Base-by-base conservation (phyloP, 2,329 filamentous ascomycete genomes). In the Phyllosticta citriasiana region DNA sequence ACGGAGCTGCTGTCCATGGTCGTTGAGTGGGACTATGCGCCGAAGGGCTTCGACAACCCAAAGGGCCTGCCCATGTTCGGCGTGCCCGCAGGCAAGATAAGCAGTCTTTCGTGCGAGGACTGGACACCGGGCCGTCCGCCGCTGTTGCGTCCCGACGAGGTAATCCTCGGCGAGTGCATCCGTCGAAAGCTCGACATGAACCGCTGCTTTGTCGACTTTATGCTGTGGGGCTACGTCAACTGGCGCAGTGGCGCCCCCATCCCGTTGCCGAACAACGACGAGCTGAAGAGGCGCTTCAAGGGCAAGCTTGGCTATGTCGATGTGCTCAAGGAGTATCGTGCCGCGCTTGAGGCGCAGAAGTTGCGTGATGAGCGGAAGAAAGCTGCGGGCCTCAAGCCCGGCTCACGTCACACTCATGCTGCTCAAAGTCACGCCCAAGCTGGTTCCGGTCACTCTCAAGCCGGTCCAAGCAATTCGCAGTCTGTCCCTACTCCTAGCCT, bases 1-100 rank as follows among this genome's bases (percentile, higher is more conserved):
- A 57, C 76, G 2, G 84, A 88, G 53, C 67, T 85, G 2, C 58
- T 87, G n/a, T 72, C 78, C 57, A 77, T 84, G 64, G 83, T 80
- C 67, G 72, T 87, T 4, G 77, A 80, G 22, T 88, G 87, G 72
- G 78, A 81, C 64, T 81, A 82, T 63, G 67, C n/a, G 8, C 19
- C 26, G 22, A 5, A 4, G 10, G 57, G 24, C 14, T 24, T 22
- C 19, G 16, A 50, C 8, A 52, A 51, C 22, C 3, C 5, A 33
- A 24, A 58, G 26, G 52, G 14, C 3, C 25, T 50, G 2, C 25
- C 25, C 19, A 26, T 57, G 30, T 50, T 63, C 4, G 62, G 62
- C 26, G 55, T 63, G 52, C 57, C 53, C 25, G 6, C 27, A 8
- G 10, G 33, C 19, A 19, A 50, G 57, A 27, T 61, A 2, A 55